Evolutionary conservation across 805 yeast species (phyloP).

Genomic region (Jamesozyma hellenica): DNA sequence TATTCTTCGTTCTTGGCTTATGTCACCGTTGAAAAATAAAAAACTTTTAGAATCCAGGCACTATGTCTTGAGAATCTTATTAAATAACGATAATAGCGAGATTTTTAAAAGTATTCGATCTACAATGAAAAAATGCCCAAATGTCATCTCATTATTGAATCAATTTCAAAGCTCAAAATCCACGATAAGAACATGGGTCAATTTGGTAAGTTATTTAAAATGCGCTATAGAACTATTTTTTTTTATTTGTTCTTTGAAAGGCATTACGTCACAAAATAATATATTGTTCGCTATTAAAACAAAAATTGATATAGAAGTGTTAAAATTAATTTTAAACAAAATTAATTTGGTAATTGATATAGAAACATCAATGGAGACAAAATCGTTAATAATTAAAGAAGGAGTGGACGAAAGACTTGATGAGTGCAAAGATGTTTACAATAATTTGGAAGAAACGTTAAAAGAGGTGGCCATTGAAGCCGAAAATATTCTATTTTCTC

Average conservation of each 20-base stretch:
- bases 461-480: conserved; percentile 13
- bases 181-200: conserved; percentile 25
- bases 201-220: conserved; percentile 18
- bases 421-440: conserved; percentile 18
- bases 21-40: conserved; percentile 27
- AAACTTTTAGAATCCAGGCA: conserved; percentile 25
- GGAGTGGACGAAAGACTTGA: conserved; percentile 27
- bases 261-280: conserved; percentile 1
- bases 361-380: conserved; percentile 26
- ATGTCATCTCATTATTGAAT: conserved; percentile 19
- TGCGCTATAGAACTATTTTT: conserved; percentile 11
- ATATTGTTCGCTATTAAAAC: conserved; percentile 11
- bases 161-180: conserved; percentile 23
- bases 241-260: conserved; percentile 6
- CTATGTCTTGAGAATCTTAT: conserved; percentile 21
- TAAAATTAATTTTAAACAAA: conserved; percentile 10
- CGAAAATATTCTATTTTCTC: conserved; percentile 2
- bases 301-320: conserved; percentile 3
- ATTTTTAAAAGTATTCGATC: conserved; percentile 15
- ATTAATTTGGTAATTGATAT: conserved; percentile 31
- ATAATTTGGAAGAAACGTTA: conserved; percentile 28
- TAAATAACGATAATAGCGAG: conserved; percentile 12
- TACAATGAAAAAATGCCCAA: conserved; percentile 22
- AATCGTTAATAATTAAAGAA: conserved; percentile 23
- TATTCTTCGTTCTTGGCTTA: conserved; percentile 28